These are phyloP conservation scores for Barnettozyma populi DNA, from an alignment of 805 yeast species.

Conservation along the genomic window DNA sequence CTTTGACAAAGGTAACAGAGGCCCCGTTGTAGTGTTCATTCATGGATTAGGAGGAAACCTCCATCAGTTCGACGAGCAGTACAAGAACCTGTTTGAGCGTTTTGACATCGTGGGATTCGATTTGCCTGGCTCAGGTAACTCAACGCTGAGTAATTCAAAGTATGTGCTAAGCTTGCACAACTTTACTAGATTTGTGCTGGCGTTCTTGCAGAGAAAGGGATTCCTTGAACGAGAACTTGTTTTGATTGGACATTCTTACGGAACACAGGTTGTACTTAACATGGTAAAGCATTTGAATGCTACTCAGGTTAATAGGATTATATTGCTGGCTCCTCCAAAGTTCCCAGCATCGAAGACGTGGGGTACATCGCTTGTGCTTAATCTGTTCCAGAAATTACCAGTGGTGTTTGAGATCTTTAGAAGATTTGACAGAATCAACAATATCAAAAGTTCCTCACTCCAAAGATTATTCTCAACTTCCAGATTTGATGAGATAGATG, in stretches of 20 bases:
- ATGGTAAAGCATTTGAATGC: slow-evolving; percentile 18
- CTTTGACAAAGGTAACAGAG: slow-evolving; percentile 5
- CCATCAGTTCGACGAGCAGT: slow-evolving; percentile 69
- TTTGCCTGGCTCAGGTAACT: slow-evolving; percentile 79
- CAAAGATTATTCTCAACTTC: slow-evolving; percentile 15
- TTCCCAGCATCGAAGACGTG: slow-evolving; percentile 9
- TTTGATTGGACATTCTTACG: slow-evolving; percentile 71
- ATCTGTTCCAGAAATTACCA: slow-evolving; percentile 6
- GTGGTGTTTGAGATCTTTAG: slow-evolving; percentile 19
- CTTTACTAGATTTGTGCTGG: slow-evolving; percentile 13
- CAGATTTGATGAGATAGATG: slow-evolving; percentile 8
- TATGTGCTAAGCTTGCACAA: slow-evolving; percentile 15
- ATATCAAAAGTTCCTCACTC: slow-evolving; percentile 18
- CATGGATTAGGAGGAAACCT: slow-evolving; percentile 93
- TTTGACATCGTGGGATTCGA: slow-evolving; percentile 68
- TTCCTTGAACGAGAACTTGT: slow-evolving; percentile 26
- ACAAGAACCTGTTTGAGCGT: slow-evolving; percentile 56
- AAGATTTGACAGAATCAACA: slow-evolving; percentile 22
- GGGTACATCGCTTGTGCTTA: slow-evolving; percentile 3
- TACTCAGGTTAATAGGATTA: slow-evolving; percentile 9
- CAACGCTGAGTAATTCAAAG: slow-evolving; percentile 2
- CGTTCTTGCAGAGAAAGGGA: slow-evolving; percentile 9
- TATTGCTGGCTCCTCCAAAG: slow-evolving; percentile 47
- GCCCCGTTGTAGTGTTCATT: slow-evolving; percentile 47
- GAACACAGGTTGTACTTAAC: slow-evolving; percentile 50